Conservation (phyloP, 495 filamentous ascomycete species). For the Aspergillus cristatus region DNA sequence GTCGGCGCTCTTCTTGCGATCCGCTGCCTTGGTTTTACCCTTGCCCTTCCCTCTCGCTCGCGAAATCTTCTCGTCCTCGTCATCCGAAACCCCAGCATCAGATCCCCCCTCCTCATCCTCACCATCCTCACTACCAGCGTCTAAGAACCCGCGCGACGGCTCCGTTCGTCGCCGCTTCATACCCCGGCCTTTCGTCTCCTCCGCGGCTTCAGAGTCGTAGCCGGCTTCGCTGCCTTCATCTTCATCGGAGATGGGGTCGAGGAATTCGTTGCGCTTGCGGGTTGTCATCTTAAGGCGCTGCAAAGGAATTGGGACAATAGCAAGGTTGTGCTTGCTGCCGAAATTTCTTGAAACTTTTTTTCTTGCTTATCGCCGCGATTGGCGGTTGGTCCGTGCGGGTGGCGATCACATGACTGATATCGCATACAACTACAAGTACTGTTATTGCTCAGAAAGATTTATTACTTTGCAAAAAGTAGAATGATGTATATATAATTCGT, state of each 20-base stretch:
- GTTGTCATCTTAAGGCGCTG: conserved; percentile 43
- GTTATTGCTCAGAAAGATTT: too few species aligned
- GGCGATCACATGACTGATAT: too few species aligned
- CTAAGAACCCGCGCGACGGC: conserved; percentile 36
- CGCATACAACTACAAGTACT: too few species aligned
- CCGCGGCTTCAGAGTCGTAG: conserved; percentile 60
- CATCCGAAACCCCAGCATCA: background rate
- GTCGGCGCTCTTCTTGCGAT: conserved; percentile 13
- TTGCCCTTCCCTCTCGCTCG: conserved; percentile 3
- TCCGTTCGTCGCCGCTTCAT: conserved; percentile 53
- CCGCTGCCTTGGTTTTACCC: conserved; percentile 4
- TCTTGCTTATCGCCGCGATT: too few species aligned
- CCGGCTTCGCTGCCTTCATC: conserved; percentile 49
- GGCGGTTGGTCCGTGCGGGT: too few species aligned
- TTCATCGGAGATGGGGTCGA: conserved; percentile 60
- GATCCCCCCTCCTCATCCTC: conserved; percentile 6
- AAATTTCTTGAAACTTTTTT: conserved; percentile 1
- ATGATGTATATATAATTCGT: too few species aligned
- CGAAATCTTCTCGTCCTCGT: too few species aligned
- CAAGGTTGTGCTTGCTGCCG: conserved; percentile 1
- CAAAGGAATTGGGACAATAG: background rate
- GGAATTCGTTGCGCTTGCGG: conserved; percentile 66
- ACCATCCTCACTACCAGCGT: conserved; percentile 32
- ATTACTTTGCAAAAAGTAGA: too few species aligned
- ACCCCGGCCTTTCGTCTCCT: conserved; percentile 51